Evolutionary conservation across 768 basidiomycete genomes (phyloP).

Genomic region (Mycena sanguinolenta): DNA sequence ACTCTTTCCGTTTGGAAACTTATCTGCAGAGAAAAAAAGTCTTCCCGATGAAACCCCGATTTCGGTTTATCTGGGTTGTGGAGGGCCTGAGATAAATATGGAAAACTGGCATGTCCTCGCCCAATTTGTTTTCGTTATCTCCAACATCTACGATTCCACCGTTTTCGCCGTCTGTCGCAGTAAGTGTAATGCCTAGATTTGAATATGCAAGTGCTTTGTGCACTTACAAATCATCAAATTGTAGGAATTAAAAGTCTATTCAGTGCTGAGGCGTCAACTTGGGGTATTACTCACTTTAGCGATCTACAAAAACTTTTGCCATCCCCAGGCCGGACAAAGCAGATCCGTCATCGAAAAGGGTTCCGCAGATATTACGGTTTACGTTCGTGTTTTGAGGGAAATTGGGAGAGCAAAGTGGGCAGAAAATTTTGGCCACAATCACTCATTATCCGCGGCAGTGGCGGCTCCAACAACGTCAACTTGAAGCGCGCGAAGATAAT

Average conservation of each 20-base stretch:
- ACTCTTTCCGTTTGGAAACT: constrained; percentile 96
- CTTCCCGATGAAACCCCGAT: constrained; percentile 99
- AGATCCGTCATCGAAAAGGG: constrained; percentile 98
- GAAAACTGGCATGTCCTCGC: constrained; percentile 99
- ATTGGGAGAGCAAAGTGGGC: constrained; percentile 94
- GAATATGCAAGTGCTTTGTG: constrained; percentile 11
- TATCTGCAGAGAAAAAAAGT: too few species aligned
- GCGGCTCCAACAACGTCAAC: too few species aligned
- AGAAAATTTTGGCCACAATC: too few species aligned
- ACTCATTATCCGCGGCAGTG: too few species aligned
- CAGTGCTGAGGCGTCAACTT: constrained; percentile 98
- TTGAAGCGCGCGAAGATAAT: too few species aligned
- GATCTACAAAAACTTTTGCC: constrained; percentile 95
- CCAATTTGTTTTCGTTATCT: constrained; percentile 98
- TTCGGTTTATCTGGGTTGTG: constrained; percentile 99
- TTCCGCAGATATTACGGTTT: constrained; percentile 95
- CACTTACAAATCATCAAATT: constrained; percentile 18
- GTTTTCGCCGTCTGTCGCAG: constrained; percentile 98
- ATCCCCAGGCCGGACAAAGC: constrained; percentile 70
- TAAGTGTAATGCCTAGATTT: too few species aligned
- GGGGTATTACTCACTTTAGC: constrained; percentile 99
- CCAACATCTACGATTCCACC: constrained; percentile 93
- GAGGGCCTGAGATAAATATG: constrained; percentile 95
- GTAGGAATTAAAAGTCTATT: constrained; percentile 98
- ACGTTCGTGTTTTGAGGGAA: constrained; percentile 96